Evolutionary conservation across 257 asterid species (phyloP).

Genomic region (Solanum chmielewskii): DNA sequence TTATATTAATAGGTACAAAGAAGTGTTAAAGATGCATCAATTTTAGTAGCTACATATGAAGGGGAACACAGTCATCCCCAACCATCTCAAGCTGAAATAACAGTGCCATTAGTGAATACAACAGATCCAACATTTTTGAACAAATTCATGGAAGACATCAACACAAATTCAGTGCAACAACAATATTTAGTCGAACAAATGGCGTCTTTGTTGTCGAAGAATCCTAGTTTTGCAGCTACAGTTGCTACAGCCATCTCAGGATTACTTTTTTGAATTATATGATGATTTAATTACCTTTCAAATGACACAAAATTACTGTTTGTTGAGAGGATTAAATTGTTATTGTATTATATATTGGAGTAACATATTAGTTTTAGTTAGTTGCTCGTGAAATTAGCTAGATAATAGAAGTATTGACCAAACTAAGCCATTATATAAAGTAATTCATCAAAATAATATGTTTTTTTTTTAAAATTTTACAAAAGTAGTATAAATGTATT

Average conservation of each 20-base stretch:
- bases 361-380: background rate
- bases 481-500: no score
- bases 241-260: slow-evolving; percentile 59
- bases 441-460: no score
- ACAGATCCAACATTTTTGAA: slow-evolving; percentile 10
- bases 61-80: slow-evolving; percentile 62
- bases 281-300: background rate
- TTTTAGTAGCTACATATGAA: slow-evolving; percentile 62
- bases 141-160: slow-evolving; percentile 8
- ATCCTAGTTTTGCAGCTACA: slow-evolving; percentile 55
- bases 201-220: slow-evolving; percentile 53
- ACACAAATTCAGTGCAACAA: slow-evolving; percentile 16
- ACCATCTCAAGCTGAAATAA: slow-evolving; percentile 17
- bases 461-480: no score
- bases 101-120: slow-evolving; percentile 1
- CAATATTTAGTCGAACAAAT: slow-evolving; percentile 39
- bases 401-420: background rate
- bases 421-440: no score
- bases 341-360: background rate
- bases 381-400: background rate
- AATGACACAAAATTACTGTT: background rate
- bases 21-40: slow-evolving; percentile 47
- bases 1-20: slow-evolving; percentile 46
- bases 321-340: background rate
- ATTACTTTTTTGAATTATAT: background rate